A percentile compares a stretch with the other conserved stretches of the same genome.
Evolutionary conservation across 129 eudicot genomes (phyloP).

Genomic region (Helichrysum umbraculigerum): DNA sequence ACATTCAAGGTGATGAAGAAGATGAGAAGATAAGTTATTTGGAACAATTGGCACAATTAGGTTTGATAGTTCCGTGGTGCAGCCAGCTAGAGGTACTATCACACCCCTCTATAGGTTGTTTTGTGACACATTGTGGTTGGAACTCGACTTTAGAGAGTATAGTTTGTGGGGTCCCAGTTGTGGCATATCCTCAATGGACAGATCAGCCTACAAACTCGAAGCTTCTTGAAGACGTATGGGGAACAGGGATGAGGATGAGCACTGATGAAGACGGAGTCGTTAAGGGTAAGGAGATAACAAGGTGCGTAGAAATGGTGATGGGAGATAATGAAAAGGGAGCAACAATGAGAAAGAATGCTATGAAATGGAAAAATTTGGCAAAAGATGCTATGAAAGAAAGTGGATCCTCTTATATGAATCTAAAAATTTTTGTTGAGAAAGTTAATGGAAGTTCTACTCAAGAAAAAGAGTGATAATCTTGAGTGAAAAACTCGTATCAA

Average conservation of each 20-base stretch:
- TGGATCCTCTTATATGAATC: slow-evolving; percentile 39
- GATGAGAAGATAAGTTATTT: slow-evolving; percentile 26
- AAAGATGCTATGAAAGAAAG: slow-evolving; percentile 35
- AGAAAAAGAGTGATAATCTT: not conserved
- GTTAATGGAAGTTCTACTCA: slow-evolving; percentile 4
- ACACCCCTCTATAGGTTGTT: slow-evolving; percentile 39
- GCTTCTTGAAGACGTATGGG: slow-evolving; percentile 35
- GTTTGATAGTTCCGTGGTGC: slow-evolving; percentile 48
- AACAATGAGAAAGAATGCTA: slow-evolving; percentile 31
- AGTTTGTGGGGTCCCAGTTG: slow-evolving; percentile 37
- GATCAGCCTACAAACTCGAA: slow-evolving; percentile 42
- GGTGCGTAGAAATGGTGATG: slow-evolving; percentile 38
- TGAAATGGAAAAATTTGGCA: slow-evolving; percentile 32
- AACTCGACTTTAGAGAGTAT: slow-evolving; percentile 44
- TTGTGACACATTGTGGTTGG: slow-evolving; percentile 51
- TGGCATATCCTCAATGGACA: slow-evolving; percentile 41
- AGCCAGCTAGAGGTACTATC: slow-evolving; percentile 39
- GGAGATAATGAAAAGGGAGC: slow-evolving; percentile 29
- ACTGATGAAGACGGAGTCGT: slow-evolving; percentile 26
- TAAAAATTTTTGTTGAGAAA: slow-evolving; percentile 33
- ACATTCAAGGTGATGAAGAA: slow-evolving; percentile 2
- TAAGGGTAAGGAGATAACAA: slow-evolving; percentile 33
- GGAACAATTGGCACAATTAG: slow-evolving; percentile 34
- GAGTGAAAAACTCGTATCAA: not conserved
- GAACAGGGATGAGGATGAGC: slow-evolving; percentile 35